phyloP scores from a whole-genome alignment of 352 stramenopile species.

The Globisporangium paroecandrum region DNA sequence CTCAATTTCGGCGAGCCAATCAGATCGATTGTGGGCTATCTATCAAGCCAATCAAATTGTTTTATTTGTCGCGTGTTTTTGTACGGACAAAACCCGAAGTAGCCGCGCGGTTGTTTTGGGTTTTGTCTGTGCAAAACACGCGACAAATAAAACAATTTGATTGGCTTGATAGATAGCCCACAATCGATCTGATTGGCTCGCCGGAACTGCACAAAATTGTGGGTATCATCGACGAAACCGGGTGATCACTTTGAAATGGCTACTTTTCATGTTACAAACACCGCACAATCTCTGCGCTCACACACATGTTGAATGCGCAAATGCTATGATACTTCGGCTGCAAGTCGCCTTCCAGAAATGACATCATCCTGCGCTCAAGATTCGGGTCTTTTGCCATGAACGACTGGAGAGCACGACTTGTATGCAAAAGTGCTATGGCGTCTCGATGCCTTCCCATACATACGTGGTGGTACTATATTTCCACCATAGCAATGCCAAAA shows the following conservation, averaged over 20 bases:
- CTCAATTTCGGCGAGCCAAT: too few relatives aligned
- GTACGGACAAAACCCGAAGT: too few relatives aligned
- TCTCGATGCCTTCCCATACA: background rate
- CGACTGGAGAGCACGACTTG: background rate
- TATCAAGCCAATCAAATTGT: too few relatives aligned
- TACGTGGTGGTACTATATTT: background rate
- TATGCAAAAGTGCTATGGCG: background rate
- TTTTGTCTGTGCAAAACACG: too few relatives aligned
- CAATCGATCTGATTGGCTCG: too few relatives aligned
- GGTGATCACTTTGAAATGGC: background rate
- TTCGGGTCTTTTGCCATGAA: background rate
- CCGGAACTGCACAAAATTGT: too few relatives aligned
- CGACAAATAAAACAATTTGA: too few relatives aligned
- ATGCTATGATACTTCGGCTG: background rate
- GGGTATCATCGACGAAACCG: too few relatives aligned
- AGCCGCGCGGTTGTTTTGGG: too few relatives aligned
- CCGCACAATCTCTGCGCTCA: background rate
- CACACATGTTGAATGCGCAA: slow-evolving; percentile 2
- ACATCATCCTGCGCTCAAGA: background rate
- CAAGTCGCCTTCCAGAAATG: slow-evolving; percentile 1
- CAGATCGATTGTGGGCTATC: too few relatives aligned
- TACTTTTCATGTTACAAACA: background rate
- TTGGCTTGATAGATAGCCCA: too few relatives aligned
- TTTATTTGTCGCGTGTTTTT: too few relatives aligned
- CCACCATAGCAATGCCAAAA: background rate